phyloP scores from a whole-genome alignment of 108 stramenopile genomes.

The Craspedostauros australis region DNA sequence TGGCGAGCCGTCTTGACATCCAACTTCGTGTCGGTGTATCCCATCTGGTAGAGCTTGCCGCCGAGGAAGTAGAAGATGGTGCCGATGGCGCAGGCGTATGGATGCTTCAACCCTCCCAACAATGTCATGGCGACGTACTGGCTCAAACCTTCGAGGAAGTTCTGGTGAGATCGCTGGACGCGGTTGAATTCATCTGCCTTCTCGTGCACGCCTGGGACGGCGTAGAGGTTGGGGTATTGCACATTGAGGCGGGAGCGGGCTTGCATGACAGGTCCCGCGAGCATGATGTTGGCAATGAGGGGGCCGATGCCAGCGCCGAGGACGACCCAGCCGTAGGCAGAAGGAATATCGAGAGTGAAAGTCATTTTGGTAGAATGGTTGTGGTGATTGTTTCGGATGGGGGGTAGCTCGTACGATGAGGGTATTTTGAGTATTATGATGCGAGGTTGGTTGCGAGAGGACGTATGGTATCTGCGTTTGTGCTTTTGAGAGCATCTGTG shows the following conservation, averaged over 20 bases:
- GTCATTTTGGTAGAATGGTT: conserved; percentile 11
- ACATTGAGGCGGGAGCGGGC: conserved; percentile 59
- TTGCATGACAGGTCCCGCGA: conserved; percentile 55
- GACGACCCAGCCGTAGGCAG: conserved; percentile 38
- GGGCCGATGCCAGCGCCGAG: conserved; percentile 38
- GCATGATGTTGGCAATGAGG: conserved; percentile 22
- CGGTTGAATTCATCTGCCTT: conserved; percentile 87
- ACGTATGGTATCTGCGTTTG: no score
- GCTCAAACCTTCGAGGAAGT: conserved; percentile 45
- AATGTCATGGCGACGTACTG: conserved; percentile 43
- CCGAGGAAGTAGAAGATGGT: conserved; percentile 47
- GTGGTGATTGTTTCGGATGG: no score
- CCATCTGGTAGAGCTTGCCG: conserved; percentile 41
- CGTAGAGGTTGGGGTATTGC: conserved; percentile 82
- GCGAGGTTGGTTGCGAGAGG: no score
- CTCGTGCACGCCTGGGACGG: conserved; percentile 64
- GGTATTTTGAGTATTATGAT: no score
- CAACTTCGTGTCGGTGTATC: conserved; percentile 57
- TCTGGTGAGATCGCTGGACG: conserved; percentile 86
- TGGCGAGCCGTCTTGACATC: conserved; percentile 70
- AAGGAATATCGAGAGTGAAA: conserved; percentile 20
- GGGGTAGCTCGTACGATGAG: no score
- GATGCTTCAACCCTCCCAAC: conserved; percentile 77
- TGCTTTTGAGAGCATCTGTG: no score
- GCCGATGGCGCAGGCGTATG: conserved; percentile 35